Evolutionary conservation across 768 basidiomycete species (phyloP), one percentile per base, ranked within the genome.

Genomic region (Auriscalpium orientale): DNA sequence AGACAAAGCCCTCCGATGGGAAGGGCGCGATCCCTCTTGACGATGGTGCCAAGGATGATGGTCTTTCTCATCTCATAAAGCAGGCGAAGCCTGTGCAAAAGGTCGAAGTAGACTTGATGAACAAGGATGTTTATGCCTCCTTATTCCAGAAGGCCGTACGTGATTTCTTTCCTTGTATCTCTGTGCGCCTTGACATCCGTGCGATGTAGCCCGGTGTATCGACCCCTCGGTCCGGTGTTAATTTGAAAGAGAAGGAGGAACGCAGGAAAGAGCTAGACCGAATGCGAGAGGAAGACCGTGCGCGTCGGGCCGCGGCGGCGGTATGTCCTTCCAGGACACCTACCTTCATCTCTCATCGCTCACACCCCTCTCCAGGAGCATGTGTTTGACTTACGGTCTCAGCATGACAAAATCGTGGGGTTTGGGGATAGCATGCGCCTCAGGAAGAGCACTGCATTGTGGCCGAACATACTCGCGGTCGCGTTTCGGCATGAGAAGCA

Each of bases 251-350:
- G 44, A 65, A 65, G 52, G 61, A 65, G 37, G 67, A 68, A 45
- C 59, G 65, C 36, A 55, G 64, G 33, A 62, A 61, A 45, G 66
- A 68, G 56, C 34, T 68, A 36, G 60, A 66, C 54, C 54, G 57
- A 45, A 59, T 66, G 61, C 64, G 67, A 22, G 67, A 68, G 37
- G 66, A 65, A 46, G 67, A 68, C 49, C 56, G 62, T 35, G 57
- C 54, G n/a, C 55, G 59, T 22, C 63, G 67, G n/a, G 59, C 53
- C 15, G 59, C 61, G 21, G 59, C 59, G 48, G 45, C 49, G 34
- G 64, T 63, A 38, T 46, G 62, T 49, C 40, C 18, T 40, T 45
- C 37, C 49, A 40, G 3, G 10, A 20, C 21, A 15, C 38, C 47
- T 47, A 49, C 20, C 4, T 37, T 43, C 12, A n/a, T 43, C 15